These are phyloP conservation scores for Candida sonorensis DNA, from an alignment of 805 yeast species.

Conservation along the genomic window DNA sequence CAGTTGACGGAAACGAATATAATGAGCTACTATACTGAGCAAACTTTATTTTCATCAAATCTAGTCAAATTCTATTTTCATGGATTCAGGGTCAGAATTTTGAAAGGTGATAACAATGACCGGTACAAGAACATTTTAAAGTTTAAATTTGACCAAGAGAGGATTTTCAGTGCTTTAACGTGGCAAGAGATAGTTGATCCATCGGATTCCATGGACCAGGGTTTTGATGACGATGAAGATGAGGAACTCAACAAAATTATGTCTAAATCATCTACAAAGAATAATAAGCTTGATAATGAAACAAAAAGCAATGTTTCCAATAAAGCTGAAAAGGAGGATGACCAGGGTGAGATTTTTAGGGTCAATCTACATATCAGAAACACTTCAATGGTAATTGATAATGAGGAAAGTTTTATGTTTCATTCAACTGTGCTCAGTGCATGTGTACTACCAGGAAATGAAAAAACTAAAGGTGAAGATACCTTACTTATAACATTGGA, in stretches of 20 bases:
- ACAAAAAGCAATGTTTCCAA: constrained; percentile 1
- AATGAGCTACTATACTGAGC: constrained; percentile 13
- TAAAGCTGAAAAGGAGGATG: constrained; percentile 1
- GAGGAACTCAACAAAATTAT: constrained; percentile 11
- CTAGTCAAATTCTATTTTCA: constrained; percentile 14
- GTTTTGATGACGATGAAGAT: constrained; percentile 21
- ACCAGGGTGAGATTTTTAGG: constrained; percentile 1
- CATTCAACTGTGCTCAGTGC: constrained; percentile 19
- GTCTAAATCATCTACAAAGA: constrained; percentile 1
- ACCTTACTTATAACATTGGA: constrained; percentile 18
- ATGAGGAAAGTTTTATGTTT: constrained; percentile 11
- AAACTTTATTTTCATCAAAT: constrained; percentile 20
- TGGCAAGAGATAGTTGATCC: constrained; percentile 22
- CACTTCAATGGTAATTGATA: constrained; percentile 20
- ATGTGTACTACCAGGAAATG: constrained; percentile 17
- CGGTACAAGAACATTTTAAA: constrained; percentile 8
- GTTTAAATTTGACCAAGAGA: constrained; percentile 4
- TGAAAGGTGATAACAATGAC: constrained; percentile 4
- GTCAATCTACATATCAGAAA: constrained; percentile 15
- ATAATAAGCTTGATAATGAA: neutral
- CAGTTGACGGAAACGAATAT: too few relatives aligned
- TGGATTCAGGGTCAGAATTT: constrained; percentile 14
- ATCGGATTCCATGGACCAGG: constrained; percentile 18
- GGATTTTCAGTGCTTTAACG: constrained; percentile 13
- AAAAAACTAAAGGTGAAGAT: constrained; percentile 18